Evolutionary conservation across 345 rosid species (phyloP).

Genomic region (Aquilaria malaccensis): DNA sequence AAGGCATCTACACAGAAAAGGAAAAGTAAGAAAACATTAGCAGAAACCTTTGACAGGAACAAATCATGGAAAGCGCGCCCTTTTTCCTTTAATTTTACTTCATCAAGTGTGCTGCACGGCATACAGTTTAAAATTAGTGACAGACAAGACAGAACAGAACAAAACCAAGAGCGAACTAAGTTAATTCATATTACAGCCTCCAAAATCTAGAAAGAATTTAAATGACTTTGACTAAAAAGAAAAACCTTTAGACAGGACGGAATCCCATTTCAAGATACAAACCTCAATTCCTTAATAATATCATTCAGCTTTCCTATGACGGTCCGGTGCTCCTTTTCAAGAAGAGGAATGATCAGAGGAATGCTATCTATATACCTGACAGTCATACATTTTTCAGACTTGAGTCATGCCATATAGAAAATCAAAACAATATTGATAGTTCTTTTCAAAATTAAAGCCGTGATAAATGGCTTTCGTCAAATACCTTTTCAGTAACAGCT

Average conservation of each 20-base stretch:
- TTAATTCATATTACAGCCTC: too few species aligned
- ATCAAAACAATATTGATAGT: neutral
- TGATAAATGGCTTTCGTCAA: neutral
- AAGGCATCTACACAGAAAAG: neutral
- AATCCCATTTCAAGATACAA: conserved; percentile 9
- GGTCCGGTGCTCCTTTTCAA: conserved; percentile 78
- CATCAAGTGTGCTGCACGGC: conserved; percentile 70
- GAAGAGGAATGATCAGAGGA: conserved; percentile 82
- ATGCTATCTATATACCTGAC: conserved; percentile 84
- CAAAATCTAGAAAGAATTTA: too few species aligned
- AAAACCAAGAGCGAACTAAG: neutral
- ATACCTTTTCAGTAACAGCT: conserved; percentile 78
- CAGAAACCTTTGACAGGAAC: conserved; percentile 73
- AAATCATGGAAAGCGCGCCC: conserved; percentile 82
- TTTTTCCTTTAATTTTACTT: conserved; percentile 86
- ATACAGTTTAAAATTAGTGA: conserved; percentile 2
- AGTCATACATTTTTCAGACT: conserved; percentile 18
- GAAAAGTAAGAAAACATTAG: neutral
- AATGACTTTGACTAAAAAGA: conserved; percentile 3
- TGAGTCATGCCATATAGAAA: conserved; percentile 9
- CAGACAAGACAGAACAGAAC: neutral
- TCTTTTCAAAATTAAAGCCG: conserved; percentile 3
- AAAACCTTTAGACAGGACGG: neutral
- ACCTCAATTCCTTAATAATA: conserved; percentile 85
- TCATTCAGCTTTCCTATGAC: conserved; percentile 59